These are phyloP conservation scores for Tylopilus vinaceipallidus DNA, from an alignment of 768 basidiomycete genomes.

Conservation along the genomic window DNA sequence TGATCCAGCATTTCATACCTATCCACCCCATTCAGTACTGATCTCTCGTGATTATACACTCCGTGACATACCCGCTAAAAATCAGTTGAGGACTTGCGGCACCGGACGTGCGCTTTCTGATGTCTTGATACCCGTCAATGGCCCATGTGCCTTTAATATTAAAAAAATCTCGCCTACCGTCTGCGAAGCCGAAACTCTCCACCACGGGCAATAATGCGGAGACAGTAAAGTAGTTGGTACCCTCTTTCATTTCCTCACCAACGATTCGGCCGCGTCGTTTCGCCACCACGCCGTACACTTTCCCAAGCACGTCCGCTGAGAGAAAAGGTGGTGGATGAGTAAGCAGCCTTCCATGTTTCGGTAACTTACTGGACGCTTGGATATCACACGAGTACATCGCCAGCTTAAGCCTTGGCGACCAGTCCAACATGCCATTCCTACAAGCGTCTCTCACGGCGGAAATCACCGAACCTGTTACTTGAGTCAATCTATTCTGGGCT, in stretches of 20 bases:
- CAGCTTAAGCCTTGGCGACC: slow-evolving; percentile 95
- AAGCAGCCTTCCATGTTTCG: slow-evolving; percentile 3
- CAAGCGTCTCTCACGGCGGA: slow-evolving; percentile 89
- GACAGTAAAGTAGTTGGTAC: slow-evolving; percentile 91
- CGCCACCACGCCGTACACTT: slow-evolving; percentile 94
- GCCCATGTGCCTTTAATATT: neutral
- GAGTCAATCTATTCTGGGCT: slow-evolving; percentile 81
- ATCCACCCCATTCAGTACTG: slow-evolving; percentile 16
- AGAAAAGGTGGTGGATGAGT: slow-evolving; percentile 2
- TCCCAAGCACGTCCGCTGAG: slow-evolving; percentile 92
- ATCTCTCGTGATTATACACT: neutral
- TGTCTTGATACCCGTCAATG: slow-evolving; percentile 54
- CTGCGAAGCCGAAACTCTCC: slow-evolving; percentile 96
- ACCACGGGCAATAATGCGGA: slow-evolving; percentile 90
- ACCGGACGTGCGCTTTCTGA: slow-evolving; percentile 93
- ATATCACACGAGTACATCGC: slow-evolving; percentile 99
- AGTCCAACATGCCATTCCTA: slow-evolving; percentile 86
- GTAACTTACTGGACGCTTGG: slow-evolving; percentile 85
- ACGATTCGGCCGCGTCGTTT: slow-evolving; percentile 89
- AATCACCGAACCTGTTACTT: slow-evolving; percentile 88
- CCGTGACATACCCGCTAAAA: slow-evolving; percentile 76
- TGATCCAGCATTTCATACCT: slow-evolving; percentile 92
- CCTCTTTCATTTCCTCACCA: slow-evolving; percentile 98
- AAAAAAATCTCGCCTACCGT: slow-evolving; percentile 57
- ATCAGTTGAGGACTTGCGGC: slow-evolving; percentile 97